Conservation (phyloP, 208 protist species). For the Leptomonas seymouri region DNA sequence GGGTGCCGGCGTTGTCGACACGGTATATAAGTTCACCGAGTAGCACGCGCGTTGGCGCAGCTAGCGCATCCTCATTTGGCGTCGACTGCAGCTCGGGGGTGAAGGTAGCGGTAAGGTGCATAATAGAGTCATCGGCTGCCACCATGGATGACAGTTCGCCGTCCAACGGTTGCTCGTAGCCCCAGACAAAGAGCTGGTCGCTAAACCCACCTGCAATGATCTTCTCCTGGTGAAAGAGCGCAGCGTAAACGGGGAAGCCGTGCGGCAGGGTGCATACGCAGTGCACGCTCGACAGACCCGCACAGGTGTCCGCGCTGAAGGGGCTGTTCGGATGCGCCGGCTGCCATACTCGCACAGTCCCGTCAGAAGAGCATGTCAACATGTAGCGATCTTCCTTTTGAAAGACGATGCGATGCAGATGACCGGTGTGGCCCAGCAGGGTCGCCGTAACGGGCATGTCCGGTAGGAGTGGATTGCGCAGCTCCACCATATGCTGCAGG, state of each 20-base stretch:
- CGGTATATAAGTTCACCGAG: constrained; percentile 35
- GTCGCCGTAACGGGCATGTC: constrained; percentile 40
- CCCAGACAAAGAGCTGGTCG: constrained; percentile 60
- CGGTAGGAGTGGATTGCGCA: constrained; percentile 45
- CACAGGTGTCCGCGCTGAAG: constrained; percentile 3
- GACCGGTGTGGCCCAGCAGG: constrained; percentile 60
- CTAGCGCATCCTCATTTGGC: not conserved
- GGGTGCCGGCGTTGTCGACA: constrained; percentile 26
- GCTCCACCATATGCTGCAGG: constrained; percentile 66
- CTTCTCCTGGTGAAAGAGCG: constrained; percentile 72
- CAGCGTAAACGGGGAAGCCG: constrained; percentile 68
- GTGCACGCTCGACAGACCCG: not conserved
- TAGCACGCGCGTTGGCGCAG: constrained; percentile 1
- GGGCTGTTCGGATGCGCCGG: constrained; percentile 2
- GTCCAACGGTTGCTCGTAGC: constrained; percentile 34
- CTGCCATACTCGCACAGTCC: constrained; percentile 73
- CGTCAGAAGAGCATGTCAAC: constrained; percentile 76
- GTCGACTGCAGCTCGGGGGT: constrained; percentile 14
- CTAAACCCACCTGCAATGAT: constrained; percentile 82
- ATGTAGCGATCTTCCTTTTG: constrained; percentile 51
- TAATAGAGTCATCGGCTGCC: constrained; percentile 5
- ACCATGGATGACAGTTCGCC: constrained; percentile 8
- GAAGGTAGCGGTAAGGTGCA: constrained; percentile 40
- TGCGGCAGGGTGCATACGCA: constrained; percentile 67
- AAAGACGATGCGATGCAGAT: constrained; percentile 70